Conservation (phyloP, 2,329 filamentous ascomycete genomes). For the Talaromyces sp. region DNA sequence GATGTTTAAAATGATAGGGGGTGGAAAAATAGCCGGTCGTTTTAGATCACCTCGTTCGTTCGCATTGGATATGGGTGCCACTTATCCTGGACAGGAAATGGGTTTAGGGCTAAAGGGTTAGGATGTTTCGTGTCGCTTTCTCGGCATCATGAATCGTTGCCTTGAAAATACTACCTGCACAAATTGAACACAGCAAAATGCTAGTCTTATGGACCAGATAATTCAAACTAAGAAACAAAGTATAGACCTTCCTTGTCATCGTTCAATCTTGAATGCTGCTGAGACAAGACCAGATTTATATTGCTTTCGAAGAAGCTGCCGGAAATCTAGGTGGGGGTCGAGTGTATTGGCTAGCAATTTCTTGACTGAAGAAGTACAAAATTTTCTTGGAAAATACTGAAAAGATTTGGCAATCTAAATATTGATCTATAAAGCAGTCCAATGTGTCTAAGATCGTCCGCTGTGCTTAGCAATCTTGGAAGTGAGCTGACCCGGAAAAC, state of each 20-base stretch:
- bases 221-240: neutral
- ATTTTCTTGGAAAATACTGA: too few species aligned
- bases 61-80: neutral
- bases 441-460: neutral
- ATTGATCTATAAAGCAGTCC: neutral
- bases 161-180: neutral
- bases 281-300: neutral
- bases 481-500: neutral
- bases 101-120: neutral
- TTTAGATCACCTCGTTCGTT: neutral
- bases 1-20: neutral
- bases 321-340: neutral
- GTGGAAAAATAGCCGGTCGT: neutral
- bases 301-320: neutral
- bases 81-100: neutral
- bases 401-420: neutral
- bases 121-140: neutral
- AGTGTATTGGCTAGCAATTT: neutral
- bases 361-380: too few species aligned
- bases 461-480: neutral
- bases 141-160: too few species aligned
- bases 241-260: neutral
- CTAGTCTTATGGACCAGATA: neutral
- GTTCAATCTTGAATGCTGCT: neutral
- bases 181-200: neutral